Evolutionary conservation across 139 green algal species (phyloP), one percentile per base, ranked within the genome.

Genomic region (Coelastrella sp.): DNA sequence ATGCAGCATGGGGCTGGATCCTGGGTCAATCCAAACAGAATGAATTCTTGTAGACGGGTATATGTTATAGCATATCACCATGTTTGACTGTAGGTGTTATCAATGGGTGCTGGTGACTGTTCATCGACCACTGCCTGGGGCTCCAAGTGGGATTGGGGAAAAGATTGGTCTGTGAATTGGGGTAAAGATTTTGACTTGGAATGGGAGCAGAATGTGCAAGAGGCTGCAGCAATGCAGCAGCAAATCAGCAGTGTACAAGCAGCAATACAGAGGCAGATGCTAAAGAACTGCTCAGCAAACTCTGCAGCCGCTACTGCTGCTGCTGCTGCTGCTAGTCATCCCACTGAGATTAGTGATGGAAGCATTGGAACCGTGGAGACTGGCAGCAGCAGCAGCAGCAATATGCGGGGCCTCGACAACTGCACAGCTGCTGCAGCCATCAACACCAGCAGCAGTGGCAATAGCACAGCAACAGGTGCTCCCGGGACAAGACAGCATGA

Each of bases 121-220:
- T 68, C 84, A 12, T 57, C 22, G n/a, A 88, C 84, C 49, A 61
- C 19, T 5, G 68, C 35, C 68, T 88, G 84, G 84, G 84, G 84
- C 11, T 81, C 65, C 35, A 81, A 81, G 7, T 88, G 84, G 84
- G 24, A 80, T 17, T 88, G 84, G 84, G 57, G 22, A 7, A 72
- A 59, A 57, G 84, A 88, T 73, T 88, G 84, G 84, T 88, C 84
- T 7, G 7, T 61, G 8, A 66, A 88, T 22, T 88, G 84, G 84
- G 84, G 84, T 57, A 88, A 88, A 22, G 84, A 88, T 7, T 88
- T 88, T 70, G 84, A 88, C 27, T 6, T 59, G 20, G 84, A 88
- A 24, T 88, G 84, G 84, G 20, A 66, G 22, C 66, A 88, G 0
- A 88, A 88, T n/a, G 68, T 72, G 49, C 15, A 88, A 80, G 84